These are phyloP conservation scores for Leptosphaerulina australis DNA, from an alignment of 2,329 filamentous ascomycete species.

Conservation along the genomic window DNA sequence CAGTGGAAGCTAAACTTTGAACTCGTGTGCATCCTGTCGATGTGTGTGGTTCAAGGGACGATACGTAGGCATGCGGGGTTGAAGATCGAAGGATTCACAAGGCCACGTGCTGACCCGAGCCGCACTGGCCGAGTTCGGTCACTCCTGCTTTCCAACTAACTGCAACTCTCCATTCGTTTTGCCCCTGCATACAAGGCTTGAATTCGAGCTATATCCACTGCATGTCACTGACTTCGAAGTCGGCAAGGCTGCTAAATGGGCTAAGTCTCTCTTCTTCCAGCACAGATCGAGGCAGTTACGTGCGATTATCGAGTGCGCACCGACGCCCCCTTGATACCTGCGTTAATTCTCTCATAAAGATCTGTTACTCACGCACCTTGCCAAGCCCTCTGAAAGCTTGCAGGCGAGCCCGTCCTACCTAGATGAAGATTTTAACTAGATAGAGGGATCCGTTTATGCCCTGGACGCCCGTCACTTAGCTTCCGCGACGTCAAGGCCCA, in stretches of 20 bases:
- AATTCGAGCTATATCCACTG: background rate
- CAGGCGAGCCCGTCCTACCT: background rate
- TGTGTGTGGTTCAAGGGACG: background rate
- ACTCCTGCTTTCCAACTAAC: background rate
- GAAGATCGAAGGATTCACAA: background rate
- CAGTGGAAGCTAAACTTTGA: background rate
- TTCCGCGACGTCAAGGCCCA: conserved; percentile 2
- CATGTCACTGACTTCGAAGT: background rate
- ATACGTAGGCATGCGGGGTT: background rate
- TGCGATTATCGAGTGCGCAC: conserved; percentile 2
- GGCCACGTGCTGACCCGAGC: background rate
- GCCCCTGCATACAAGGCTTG: background rate
- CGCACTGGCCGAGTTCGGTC: conserved; percentile 1
- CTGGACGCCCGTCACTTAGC: conserved; percentile 2
- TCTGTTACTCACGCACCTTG: background rate
- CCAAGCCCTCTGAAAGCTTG: conserved; percentile 3
- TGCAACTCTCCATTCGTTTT: background rate
- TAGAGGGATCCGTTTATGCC: background rate
- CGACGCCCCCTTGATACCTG: conserved; percentile 8
- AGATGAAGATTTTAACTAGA: background rate
- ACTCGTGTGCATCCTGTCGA: background rate
- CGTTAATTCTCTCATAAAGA: background rate
- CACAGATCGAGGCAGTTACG: background rate
- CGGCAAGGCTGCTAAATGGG: conserved; percentile 4
- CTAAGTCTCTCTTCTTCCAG: background rate